Base-by-base conservation (phyloP, 345 rosid genomes). In the Clausena lansium region DNA sequence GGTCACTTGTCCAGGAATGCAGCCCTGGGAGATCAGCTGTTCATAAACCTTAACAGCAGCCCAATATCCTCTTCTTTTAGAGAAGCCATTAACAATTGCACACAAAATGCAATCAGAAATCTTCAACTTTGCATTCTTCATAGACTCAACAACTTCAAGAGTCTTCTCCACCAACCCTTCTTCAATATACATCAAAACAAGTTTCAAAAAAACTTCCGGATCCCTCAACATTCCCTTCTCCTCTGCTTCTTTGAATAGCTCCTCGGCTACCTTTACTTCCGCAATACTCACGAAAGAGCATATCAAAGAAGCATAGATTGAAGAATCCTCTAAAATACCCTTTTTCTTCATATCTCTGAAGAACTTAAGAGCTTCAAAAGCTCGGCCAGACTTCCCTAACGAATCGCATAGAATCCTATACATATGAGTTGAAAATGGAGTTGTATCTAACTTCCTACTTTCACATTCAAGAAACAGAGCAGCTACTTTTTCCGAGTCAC, bases 1-100 rank as follows among this genome's bases (percentile, higher is more conserved):
- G 15, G 98, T 91, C 86, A 94, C 97, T 75, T 94, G 98, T 28
- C 98, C 98, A 0, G 97, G 97, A 57, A 85, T 84, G 62, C 91
- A 90, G 36, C 90, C 91, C 36, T 79, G 82, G 22, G 74, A 78
- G 50, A 81, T 36, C 74, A 91, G 77, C 84, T 86, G 85, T 79
- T 91, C 88, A 7, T 90, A 94, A 63, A 86, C 88, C 62, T 19
- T 72, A 8, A 86, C 82, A 0, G 91, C 93, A 13, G 93, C 87
- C 5, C 66, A 77, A 78, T 83, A 86, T 71, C 97, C 97, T 84
- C 89, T 85, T 76, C 71, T 85, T 80, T 87, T 90, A 7, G 90
- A 77, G 82, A 84, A 91, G 28, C 95, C 97, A 32, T 90, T 93
- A 71, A 94, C 85, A 63, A 93, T 84, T 4, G 97, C 86, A n/a